phyloP scores from a whole-genome alignment of 805 yeast species.

The Myxozyma lipomycoides region DNA sequence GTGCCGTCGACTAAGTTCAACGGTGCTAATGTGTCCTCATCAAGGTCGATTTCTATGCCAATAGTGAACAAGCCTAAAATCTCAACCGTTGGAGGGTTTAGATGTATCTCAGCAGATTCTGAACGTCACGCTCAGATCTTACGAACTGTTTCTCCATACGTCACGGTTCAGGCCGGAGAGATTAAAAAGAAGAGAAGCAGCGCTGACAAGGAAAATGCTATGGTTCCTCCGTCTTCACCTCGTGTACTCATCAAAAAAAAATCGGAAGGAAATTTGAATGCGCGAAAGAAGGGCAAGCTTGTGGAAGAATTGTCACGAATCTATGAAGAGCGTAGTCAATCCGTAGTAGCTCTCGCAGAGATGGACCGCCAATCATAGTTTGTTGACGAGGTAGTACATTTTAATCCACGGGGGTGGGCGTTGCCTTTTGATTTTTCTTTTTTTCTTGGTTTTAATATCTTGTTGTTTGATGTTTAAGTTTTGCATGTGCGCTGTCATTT shows the following conservation, averaged over 20 bases:
- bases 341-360: conserved; percentile 23
- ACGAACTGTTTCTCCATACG: conserved; percentile 25
- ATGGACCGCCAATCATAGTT: conserved; percentile 12
- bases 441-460: background rate
- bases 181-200: background rate
- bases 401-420: no score
- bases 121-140: conserved; percentile 15
- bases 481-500: background rate
- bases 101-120: conserved; percentile 23
- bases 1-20: conserved; percentile 10
- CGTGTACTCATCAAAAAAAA: background rate
- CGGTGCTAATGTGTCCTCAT: conserved; percentile 3
- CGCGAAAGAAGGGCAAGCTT: conserved; percentile 23
- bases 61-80: conserved; percentile 3
- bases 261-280: background rate
- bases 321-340: conserved; percentile 29
- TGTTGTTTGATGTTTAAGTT: background rate
- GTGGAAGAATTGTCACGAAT: conserved; percentile 26
- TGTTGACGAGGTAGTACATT: no score
- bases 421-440: background rate
- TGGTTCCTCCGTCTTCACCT: conserved; percentile 1
- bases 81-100: conserved; percentile 25
- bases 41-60: conserved; percentile 7
- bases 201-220: conserved; percentile 2
- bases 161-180: conserved; percentile 8